A percentile compares a stretch with the other conserved stretches of the same genome.
These are phyloP conservation scores for Talaromyces atroroseus DNA, from an alignment of 2,329 filamentous ascomycete genomes.

Conservation along the genomic window DNA sequence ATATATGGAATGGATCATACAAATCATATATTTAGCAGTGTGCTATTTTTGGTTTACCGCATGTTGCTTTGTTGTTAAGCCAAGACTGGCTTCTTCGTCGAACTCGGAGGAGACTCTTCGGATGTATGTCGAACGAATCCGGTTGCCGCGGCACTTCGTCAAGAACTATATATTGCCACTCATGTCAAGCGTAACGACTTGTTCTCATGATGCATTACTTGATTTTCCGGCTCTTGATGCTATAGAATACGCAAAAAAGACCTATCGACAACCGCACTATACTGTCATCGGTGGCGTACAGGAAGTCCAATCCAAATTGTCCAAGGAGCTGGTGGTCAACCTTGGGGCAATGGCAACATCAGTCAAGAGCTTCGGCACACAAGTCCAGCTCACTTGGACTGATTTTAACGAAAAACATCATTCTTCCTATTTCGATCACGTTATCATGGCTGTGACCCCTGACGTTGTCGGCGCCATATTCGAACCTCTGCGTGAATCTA, in stretches of 20 bases:
- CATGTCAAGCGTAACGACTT: constrained; percentile 44
- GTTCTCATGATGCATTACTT: constrained; percentile 20
- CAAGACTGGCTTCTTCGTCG: constrained; percentile 23
- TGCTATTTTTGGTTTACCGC: constrained; percentile 5
- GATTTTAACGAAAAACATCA: background rate
- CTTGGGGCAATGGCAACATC: constrained; percentile 13
- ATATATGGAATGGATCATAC: background rate
- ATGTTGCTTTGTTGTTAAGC: constrained; percentile 2
- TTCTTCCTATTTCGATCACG: constrained; percentile 41
- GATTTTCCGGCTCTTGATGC: constrained; percentile 20
- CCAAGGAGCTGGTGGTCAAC: constrained; percentile 12
- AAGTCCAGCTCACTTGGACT: constrained; percentile 9
- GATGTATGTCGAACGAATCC: constrained; percentile 48
- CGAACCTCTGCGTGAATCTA: constrained; percentile 32
- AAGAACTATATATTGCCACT: constrained; percentile 51
- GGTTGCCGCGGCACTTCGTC: constrained; percentile 45
- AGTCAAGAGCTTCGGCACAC: background rate
- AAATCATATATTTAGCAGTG: background rate
- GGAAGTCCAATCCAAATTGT: constrained; percentile 15
- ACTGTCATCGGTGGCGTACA: constrained; percentile 19
- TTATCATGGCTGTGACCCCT: constrained; percentile 52
- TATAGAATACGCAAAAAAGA: constrained; percentile 18
- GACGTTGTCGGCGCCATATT: constrained; percentile 49
- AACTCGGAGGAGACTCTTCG: constrained; percentile 47
- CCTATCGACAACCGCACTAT: constrained; percentile 19